A percentile compares a stretch with the other conserved stretches of the same genome.
These are phyloP conservation scores for Quaeritorhiza haematococci DNA, from an alignment of 371 early-diverging fungal genomes.

Conservation along the genomic window DNA sequence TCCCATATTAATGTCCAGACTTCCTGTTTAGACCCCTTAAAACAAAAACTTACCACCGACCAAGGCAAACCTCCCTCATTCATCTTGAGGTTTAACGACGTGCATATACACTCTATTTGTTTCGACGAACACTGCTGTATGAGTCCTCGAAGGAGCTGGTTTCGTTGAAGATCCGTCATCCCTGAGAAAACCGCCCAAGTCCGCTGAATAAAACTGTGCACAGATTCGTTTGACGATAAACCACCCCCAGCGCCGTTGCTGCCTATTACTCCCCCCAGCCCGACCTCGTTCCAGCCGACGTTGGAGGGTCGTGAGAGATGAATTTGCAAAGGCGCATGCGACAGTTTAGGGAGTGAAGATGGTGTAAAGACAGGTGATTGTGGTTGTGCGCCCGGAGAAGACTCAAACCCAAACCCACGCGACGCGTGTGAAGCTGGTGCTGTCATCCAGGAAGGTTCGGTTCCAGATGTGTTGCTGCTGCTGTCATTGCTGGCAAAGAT, in stretches of 20 bases:
- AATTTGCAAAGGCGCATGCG: conserved; percentile 1
- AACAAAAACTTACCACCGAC: not conserved
- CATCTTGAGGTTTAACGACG: conserved; percentile 5
- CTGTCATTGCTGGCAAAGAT: too few relatives aligned
- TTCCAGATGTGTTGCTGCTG: too few relatives aligned
- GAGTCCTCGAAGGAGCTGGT: conserved; percentile 37
- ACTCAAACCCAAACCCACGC: too few relatives aligned
- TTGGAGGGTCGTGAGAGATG: conserved; percentile 3
- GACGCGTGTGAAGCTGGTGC: too few relatives aligned
- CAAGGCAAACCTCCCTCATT: not conserved
- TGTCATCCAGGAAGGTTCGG: too few relatives aligned
- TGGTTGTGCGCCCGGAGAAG: too few relatives aligned
- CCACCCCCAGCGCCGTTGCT: not conserved
- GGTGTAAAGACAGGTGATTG: too few relatives aligned
- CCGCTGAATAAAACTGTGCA: conserved; percentile 29
- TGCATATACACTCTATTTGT: conserved; percentile 37
- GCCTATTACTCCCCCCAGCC: not conserved
- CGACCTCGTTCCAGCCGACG: not conserved
- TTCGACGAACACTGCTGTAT: conserved; percentile 29
- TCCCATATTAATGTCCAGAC: not conserved
- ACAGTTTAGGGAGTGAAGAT: conserved; percentile 1
- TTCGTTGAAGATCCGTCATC: conserved; percentile 36
- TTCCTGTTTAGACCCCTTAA: not conserved
- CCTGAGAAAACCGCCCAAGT: conserved; percentile 33
- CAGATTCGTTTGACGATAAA: conserved; percentile 17